Percentiles rank a stretch among this genome's conserved stretches.
phyloP scores from a whole-genome alignment of 1,139 yeast species.

The Blastobotrys malaysiensis region DNA sequence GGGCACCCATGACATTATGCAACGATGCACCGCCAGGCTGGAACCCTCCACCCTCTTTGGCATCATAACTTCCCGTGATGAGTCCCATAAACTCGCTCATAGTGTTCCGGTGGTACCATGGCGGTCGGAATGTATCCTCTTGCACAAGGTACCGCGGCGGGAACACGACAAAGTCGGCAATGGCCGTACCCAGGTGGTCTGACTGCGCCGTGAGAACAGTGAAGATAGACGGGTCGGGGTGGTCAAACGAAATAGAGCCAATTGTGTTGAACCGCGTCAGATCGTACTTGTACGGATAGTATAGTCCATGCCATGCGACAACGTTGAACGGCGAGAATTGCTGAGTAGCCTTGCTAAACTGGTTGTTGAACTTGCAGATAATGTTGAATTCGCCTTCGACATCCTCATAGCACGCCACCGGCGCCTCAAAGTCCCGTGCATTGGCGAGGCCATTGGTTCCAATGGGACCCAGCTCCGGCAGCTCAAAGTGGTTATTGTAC shows the following conservation, averaged over 20 bases:
- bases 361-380: conserved; percentile 24
- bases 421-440: conserved; percentile 29
- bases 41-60: conserved; percentile 28
- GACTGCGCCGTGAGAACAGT: conserved; percentile 30
- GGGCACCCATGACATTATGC: conserved; percentile 31
- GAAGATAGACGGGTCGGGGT: conserved; percentile 30
- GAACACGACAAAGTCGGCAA: conserved; percentile 32
- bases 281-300: conserved; percentile 31
- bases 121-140: conserved; percentile 31
- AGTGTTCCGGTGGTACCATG: conserved; percentile 30
- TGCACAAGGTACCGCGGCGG: conserved; percentile 32
- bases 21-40: conserved; percentile 32
- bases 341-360: conserved; percentile 21
- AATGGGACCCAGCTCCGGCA: conserved; percentile 32
- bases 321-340: conserved; percentile 30
- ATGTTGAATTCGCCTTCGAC: conserved; percentile 17
- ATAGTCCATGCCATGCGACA: conserved; percentile 32
- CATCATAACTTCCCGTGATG: conserved; percentile 28
- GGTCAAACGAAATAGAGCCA: conserved; percentile 30
- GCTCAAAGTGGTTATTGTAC: conserved; percentile 27
- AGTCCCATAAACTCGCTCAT: conserved; percentile 33
- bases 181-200: conserved; percentile 26
- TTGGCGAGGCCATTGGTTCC: conserved; percentile 32
- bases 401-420: conserved; percentile 20
- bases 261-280: conserved; percentile 26